Base-by-base conservation (phyloP, 768 basidiomycete genomes). In the Termitomyces titanicus region DNA sequence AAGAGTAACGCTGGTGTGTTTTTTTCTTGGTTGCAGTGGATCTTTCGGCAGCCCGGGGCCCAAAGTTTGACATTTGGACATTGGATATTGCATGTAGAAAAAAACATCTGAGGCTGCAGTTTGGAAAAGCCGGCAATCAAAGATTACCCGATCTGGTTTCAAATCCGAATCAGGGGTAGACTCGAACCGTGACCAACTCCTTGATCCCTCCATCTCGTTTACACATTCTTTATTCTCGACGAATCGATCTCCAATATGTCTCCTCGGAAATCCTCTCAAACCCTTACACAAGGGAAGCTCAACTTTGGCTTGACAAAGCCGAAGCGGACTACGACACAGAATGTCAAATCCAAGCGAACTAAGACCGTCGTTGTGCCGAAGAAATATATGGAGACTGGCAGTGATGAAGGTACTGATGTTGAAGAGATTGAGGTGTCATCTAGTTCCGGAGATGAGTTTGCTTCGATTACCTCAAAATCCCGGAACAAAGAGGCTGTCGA, bases 241-340 rank as follows among this genome's bases (percentile, higher is more conserved):
- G 25, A 43, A 13, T 27, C 17, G 18, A 44, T 7, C 29, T 25
- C n/a, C 31, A 3, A 18, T 25, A 53, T 57, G 52, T 39, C 51
- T 33, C 35, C 47, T 13, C 46, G 25, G 11, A 60, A 43, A 24
- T 37, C 60, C n/a, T 46, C 63, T 29, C 56, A 54, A 37, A 51
- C 50, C 24, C 47, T 78, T 53, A 80, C 74, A 57, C 83, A 84
- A 61, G 70, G 68, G 0, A 78, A 70, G 0, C 69, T 84, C 8
- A 63, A 66, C 0, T 84, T 83, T 53, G 54, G 74, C 0, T 72
- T 76, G 20, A 65, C 73, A 0, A 83, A 83, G 61, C 77, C 79
- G 35, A 76, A 73, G 35, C 55, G 55, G 7, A 69, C 68, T 1
- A 72, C 73, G 5, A 61, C 54, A 43, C 55, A 56, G 27, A 55